A percentile compares a stretch with the other conserved stretches of the same genome.
These are phyloP conservation scores for Ajuga chamaepitys DNA, from an alignment of 257 asterid species.

Conservation along the genomic window DNA sequence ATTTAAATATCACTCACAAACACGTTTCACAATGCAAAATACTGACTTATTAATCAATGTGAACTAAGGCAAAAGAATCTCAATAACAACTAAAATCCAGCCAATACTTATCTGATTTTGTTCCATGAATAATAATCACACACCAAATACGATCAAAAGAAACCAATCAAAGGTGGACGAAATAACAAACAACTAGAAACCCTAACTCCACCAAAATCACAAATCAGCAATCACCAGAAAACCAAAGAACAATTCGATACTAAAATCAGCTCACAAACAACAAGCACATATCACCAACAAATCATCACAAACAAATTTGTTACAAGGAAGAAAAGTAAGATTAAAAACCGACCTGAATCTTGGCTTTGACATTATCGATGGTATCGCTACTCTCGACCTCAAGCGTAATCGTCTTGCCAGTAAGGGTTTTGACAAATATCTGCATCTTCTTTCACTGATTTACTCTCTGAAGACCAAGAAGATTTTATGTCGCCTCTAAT, in stretches of 20 bases:
- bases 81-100: too few relatives aligned
- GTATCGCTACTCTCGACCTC: conserved; percentile 83
- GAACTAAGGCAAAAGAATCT: too few relatives aligned
- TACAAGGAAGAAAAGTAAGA: background rate
- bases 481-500: too few relatives aligned
- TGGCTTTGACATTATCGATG: conserved; percentile 73
- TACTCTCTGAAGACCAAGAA: background rate
- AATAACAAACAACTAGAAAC: too few relatives aligned
- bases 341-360: conserved; percentile 60
- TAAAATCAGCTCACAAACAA: background rate
- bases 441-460: conserved; percentile 42
- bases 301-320: background rate
- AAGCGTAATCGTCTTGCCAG: conserved; percentile 75
- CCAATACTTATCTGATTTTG: too few relatives aligned
- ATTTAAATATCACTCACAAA: too few relatives aligned
- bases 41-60: too few relatives aligned
- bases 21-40: too few relatives aligned
- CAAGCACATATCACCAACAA: background rate
- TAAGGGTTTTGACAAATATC: conserved; percentile 84
- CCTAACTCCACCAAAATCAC: too few relatives aligned
- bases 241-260: background rate
- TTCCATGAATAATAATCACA: too few relatives aligned
- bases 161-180: too few relatives aligned
- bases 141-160: too few relatives aligned
- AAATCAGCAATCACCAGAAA: background rate